Evolutionary conservation across 345 rosid species (phyloP).

Genomic region (Arabidopsis thaliana): DNA sequence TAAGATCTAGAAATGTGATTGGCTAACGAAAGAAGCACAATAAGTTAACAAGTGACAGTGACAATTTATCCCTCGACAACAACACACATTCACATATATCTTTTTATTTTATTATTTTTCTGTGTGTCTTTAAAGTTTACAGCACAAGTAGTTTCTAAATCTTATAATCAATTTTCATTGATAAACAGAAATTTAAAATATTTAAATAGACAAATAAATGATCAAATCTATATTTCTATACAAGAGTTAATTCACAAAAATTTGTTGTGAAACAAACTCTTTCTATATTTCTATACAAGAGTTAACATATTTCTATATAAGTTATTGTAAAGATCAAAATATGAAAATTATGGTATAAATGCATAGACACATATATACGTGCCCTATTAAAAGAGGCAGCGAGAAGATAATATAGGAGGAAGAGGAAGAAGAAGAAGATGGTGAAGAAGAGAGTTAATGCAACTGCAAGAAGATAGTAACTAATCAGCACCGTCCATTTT

Average conservation of each 20-base stretch:
- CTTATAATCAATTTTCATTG: neutral
- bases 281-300: neutral
- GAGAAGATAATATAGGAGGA: slow-evolving; percentile 3
- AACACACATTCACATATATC: slow-evolving; percentile 7
- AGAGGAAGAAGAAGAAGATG: neutral
- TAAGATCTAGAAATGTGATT: slow-evolving; percentile 9
- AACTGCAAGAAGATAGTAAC: neutral
- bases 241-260: neutral
- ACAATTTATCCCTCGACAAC: slow-evolving; percentile 8
- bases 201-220: neutral
- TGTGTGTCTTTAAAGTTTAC: neutral
- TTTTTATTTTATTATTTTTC: neutral
- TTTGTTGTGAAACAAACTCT: neutral
- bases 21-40: slow-evolving; percentile 27
- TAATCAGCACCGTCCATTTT: slow-evolving; percentile 26
- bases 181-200: neutral
- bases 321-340: neutral
- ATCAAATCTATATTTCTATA: neutral
- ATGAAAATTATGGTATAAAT: neutral
- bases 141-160: neutral
- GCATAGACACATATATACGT: neutral
- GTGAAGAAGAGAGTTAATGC: slow-evolving; percentile 21
- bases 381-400: slow-evolving; percentile 23
- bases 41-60: slow-evolving; percentile 1
- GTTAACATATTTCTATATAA: neutral